A percentile compares a stretch with the other conserved stretches of the same genome.
Evolutionary conservation across 371 early-diverging fungal species (phyloP).

Genomic region (Apophysomyces ossiformis): DNA sequence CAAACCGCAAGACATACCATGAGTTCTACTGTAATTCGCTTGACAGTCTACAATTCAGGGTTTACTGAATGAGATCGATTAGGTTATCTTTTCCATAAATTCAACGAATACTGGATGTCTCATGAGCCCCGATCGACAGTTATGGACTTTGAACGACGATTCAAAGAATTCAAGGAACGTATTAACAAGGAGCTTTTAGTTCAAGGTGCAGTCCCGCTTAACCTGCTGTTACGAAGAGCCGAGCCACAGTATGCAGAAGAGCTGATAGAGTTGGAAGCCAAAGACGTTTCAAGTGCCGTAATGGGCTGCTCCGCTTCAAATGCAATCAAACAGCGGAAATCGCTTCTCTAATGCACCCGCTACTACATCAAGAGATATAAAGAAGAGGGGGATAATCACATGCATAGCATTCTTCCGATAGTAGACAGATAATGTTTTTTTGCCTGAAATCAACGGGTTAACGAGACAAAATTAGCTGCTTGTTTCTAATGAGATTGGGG

Average conservation of each 20-base stretch:
- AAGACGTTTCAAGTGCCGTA: not conserved
- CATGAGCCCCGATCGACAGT: constrained; percentile 61
- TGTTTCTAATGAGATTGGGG: not conserved
- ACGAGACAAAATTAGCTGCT: not conserved
- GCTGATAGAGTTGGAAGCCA: not conserved
- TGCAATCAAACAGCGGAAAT: constrained; percentile 1
- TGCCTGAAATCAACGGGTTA: no score
- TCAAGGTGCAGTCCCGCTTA: constrained; percentile 27
- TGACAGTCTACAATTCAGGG: not conserved
- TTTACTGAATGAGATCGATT: not conserved
- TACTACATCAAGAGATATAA: no score
- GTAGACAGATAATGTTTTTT: no score
- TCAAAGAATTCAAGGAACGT: constrained; percentile 59
- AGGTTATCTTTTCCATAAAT: constrained; percentile 74
- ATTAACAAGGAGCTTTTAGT: constrained; percentile 51
- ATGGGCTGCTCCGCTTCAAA: not conserved
- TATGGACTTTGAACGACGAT: constrained; percentile 78
- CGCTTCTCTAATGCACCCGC: not conserved
- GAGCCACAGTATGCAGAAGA: constrained; percentile 13
- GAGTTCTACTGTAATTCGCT: constrained; percentile 74
- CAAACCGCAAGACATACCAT: constrained; percentile 54
- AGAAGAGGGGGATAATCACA: not conserved
- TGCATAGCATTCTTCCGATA: not conserved
- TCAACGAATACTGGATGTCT: constrained; percentile 71
- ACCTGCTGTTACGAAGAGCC: not conserved